Evolutionary conservation across 148 eudicot genomes (phyloP), one percentile per base, ranked within the genome.

Genomic region (Beta vulgaris): DNA sequence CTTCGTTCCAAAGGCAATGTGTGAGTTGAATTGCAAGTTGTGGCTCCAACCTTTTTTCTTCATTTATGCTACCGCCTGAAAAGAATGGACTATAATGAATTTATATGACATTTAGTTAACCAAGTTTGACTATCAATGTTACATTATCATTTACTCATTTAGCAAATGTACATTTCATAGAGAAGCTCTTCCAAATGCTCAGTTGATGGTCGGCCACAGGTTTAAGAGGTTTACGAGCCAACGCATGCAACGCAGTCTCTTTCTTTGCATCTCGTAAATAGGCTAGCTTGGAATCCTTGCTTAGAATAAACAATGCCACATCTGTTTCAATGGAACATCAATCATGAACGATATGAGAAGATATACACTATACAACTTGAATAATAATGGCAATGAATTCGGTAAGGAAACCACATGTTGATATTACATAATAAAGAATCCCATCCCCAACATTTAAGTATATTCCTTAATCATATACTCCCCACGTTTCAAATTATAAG

Each of bases 181-280:
- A 53, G 14, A 54, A 19, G 26, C 42, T 66, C 44, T 78, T 51
- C 76, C 71, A 64, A 25, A 16, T 32, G 26, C 66, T 73, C 31
- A 16, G 26, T n/a, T 65, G 72, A 65, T 23, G 15, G 11, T n/a
- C 67, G 16, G 14, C 15, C 2, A n/a, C n/a, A n/a, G 12, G 58
- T 9, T 42, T 55, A 31, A 67, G 59, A 43, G 81, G 81, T 46
- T 78, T 78, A 3, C 81, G 81, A 65, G 81, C 81, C 65, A 78
- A 66, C 54, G 72, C 77, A 73, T 78, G 81, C 65, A 73, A 57
- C 19, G 77, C 73, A 3, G 81, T 78, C 67, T 78, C 81, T 19
- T 71, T 63, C 53, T 63, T 77, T 61, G 76, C 31, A 51, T 64
- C 76, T 23, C 80, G 71, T 3, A 35, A 58, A 13, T 72, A 28